Evolutionary conservation across 352 stramenopile genomes (phyloP).

Genomic region (Pseudoperonospora humuli): DNA sequence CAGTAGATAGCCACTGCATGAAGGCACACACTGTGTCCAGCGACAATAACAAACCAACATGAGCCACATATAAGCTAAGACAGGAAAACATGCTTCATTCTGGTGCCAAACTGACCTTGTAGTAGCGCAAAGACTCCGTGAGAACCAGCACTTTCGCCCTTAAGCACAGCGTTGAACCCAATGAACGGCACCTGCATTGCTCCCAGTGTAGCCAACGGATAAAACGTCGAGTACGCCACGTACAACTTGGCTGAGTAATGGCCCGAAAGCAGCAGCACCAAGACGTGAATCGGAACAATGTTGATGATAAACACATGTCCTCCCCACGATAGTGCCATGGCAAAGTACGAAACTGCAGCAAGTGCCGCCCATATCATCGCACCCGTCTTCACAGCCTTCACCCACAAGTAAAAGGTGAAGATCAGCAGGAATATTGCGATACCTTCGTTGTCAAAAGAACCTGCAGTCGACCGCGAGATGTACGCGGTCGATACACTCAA

Average conservation of each 20-base stretch:
- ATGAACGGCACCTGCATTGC: slow-evolving; percentile 98
- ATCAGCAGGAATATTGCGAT: slow-evolving; percentile 97
- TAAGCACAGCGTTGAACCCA: slow-evolving; percentile 91
- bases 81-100: background rate
- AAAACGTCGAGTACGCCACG: slow-evolving; percentile 97
- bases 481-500: slow-evolving; percentile 95
- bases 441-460: slow-evolving; percentile 98
- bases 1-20: slow-evolving; percentile 39
- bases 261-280: slow-evolving; percentile 86
- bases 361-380: slow-evolving; percentile 61
- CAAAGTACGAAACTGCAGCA: slow-evolving; percentile 91
- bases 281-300: slow-evolving; percentile 93
- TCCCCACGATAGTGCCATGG: slow-evolving; percentile 95
- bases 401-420: slow-evolving; percentile 96
- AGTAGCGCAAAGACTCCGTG: slow-evolving; percentile 93
- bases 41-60: slow-evolving; percentile 12
- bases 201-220: slow-evolving; percentile 90
- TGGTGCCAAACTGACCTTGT: slow-evolving; percentile 39
- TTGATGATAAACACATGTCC: slow-evolving; percentile 99
- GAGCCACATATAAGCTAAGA: slow-evolving; percentile 4
- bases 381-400: slow-evolving; percentile 71
- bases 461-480: slow-evolving; percentile 94
- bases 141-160: slow-evolving; percentile 65
- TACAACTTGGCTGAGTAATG: slow-evolving; percentile 91
- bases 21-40: slow-evolving; percentile 38